Evolutionary conservation across 495 filamentous ascomycete species (phyloP), one percentile per base, ranked within the genome.

Genomic region (Trichoderma orchidacearum): DNA sequence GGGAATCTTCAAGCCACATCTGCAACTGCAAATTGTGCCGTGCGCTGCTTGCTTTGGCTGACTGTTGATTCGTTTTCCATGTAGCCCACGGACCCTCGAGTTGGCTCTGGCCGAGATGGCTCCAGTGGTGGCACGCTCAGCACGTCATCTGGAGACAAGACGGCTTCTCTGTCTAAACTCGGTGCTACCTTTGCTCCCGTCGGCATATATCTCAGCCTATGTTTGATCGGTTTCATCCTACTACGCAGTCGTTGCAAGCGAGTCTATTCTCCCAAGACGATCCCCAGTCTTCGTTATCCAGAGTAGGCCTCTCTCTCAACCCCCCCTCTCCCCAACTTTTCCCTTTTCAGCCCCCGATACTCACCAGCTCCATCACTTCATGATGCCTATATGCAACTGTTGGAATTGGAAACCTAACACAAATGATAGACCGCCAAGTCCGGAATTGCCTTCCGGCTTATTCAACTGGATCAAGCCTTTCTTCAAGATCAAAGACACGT

Each of bases 381-480:
- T n/a, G n/a, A n/a, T n/a, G n/a, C n/a, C n/a, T n/a, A n/a, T n/a
- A n/a, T n/a, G n/a, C n/a, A n/a, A 48, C 7, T 48, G 18, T 6
- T n/a, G 18, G 41, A 36, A 6, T n/a, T 11, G n/a, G n/a, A 27
- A 11, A 27, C 27, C 41, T 48, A 6, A 48, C n/a, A 41, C 3
- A 41, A 41, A 1, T 23, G 9, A 6, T 36, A 55, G 53, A 18
- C 23, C 27, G 0, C 53, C 53, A 3, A 55, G 17, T 9, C 53
- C 55, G 54, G 56, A 69, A 23, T 74, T 88, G 1, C 83, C 89
- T 23, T 81, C 77, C 53, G 89, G 88, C 57, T 70, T 83, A 36
- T 69, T 84, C 56, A 73, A 81, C 57, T 88, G 85, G 85, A 70
- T 87, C 30, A 74, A 74, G 21, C 76, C 79, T 3, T 82, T 86